These are phyloP conservation scores for Candida dubliniensis DNA, from an alignment of 1,139 yeast genomes.

Conservation along the genomic window DNA sequence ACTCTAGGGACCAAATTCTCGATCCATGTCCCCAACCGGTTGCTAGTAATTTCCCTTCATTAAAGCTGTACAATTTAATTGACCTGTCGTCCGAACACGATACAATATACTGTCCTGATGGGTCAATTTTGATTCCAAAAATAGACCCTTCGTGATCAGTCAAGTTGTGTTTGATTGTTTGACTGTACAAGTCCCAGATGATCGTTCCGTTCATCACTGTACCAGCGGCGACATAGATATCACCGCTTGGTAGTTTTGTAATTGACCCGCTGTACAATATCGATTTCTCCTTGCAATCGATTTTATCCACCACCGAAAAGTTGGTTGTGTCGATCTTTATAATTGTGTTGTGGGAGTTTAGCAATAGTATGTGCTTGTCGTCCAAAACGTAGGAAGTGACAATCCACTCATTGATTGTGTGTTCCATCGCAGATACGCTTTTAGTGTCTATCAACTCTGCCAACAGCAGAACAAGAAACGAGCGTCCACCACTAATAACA, in stretches of 20 bases:
- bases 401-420: conserved; percentile 75
- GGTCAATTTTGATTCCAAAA: conserved; percentile 71
- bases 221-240: conserved; percentile 73
- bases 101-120: conserved; percentile 54
- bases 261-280: conserved; percentile 86
- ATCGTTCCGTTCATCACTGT: conserved; percentile 89
- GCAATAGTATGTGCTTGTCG: conserved; percentile 42
- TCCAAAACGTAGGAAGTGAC: conserved; percentile 53
- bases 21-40: conserved; percentile 98
- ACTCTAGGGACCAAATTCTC: conserved; percentile 82
- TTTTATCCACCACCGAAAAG: conserved; percentile 34
- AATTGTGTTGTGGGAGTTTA: conserved; percentile 82
- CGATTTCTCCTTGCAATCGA: conserved; percentile 69
- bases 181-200: conserved; percentile 62
- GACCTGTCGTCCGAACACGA: conserved; percentile 96
- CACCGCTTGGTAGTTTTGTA: conserved; percentile 40
- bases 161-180: conserved; percentile 52
- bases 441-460: conserved; percentile 20
- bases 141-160: conserved; percentile 88
- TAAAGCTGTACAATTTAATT: conserved; percentile 68
- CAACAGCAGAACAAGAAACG: conserved; percentile 47
- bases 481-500: conserved; percentile 71
- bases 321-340: conserved; percentile 41
- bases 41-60: conserved; percentile 57
- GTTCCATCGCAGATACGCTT: conserved; percentile 32